These are phyloP conservation scores for Phytophthora meadii DNA, from an alignment of 352 stramenopile genomes.

Conservation along the genomic window DNA sequence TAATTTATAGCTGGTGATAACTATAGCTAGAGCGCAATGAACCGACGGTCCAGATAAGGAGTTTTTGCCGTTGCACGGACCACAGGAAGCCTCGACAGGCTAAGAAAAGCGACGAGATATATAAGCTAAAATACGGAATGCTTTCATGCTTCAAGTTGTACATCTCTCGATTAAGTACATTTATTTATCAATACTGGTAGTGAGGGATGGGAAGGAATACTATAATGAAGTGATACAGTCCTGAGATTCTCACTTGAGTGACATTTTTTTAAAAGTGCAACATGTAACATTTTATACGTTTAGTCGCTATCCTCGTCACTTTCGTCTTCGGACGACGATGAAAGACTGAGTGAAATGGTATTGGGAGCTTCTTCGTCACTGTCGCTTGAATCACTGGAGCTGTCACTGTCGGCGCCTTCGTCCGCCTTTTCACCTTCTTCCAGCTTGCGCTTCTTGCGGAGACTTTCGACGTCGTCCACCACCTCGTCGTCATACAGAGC, in stretches of 20 bases:
- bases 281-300: constrained; percentile 8
- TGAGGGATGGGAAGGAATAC: background rate
- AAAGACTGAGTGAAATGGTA: constrained; percentile 80
- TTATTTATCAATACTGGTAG: too few species aligned
- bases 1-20: constrained; percentile 19
- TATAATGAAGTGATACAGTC: background rate
- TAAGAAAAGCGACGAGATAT: constrained; percentile 22
- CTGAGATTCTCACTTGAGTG: background rate
- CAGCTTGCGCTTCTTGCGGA: constrained; percentile 76
- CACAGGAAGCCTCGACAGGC: background rate
- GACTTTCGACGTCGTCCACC: constrained; percentile 68
- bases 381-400: constrained; percentile 62
- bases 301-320: constrained; percentile 66
- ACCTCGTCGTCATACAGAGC: constrained; percentile 80
- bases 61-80: constrained; percentile 15
- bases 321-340: constrained; percentile 66
- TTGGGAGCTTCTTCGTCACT: constrained; percentile 65
- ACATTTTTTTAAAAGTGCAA: constrained; percentile 1
- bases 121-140: background rate
- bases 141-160: background rate
- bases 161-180: constrained; percentile 9
- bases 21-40: constrained; percentile 18
- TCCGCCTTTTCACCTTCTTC: constrained; percentile 51
- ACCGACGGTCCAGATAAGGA: constrained; percentile 13
- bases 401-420: constrained; percentile 47